Conservation (phyloP, 1,139 yeast species). For the Hemisphaericaspora lyxosophila region DNA sequence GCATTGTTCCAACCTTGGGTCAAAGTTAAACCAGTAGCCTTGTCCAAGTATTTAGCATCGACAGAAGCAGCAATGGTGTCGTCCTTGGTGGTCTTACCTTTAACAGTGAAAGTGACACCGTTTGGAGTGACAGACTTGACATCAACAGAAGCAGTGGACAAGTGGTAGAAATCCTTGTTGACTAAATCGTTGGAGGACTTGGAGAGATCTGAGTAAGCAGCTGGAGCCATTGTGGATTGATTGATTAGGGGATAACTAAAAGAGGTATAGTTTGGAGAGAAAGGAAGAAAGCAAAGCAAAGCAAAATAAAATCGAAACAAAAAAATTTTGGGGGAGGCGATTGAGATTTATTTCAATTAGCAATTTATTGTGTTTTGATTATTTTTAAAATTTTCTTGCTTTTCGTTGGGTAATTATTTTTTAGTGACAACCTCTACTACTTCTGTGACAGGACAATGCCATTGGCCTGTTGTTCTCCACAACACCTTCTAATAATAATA, state of each 20-base stretch:
- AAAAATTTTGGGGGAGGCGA: conserved; percentile 3
- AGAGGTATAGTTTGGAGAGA: not conserved
- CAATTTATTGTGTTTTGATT: too few species aligned
- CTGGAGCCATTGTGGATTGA: conserved; percentile 47
- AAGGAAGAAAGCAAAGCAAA: not conserved
- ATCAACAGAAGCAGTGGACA: conserved; percentile 82
- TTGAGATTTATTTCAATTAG: too few species aligned
- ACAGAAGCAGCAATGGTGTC: conserved; percentile 84
- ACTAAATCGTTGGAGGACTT: conserved; percentile 88
- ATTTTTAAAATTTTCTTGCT: too few species aligned
- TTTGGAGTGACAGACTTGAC: conserved; percentile 93
- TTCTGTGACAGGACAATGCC: not conserved
- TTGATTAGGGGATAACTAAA: conserved; percentile 1
- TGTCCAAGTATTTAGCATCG: conserved; percentile 92
- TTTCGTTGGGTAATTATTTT: not conserved
- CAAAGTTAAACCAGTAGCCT: conserved; percentile 86
- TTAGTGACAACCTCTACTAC: not conserved
- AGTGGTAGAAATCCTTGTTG: conserved; percentile 91
- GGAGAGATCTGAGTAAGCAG: conserved; percentile 86
- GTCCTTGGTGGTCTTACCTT: conserved; percentile 86
- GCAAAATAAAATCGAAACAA: not conserved
- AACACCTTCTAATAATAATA: too few species aligned
- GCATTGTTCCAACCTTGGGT: conserved; percentile 99
- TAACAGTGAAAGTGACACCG: conserved; percentile 92
- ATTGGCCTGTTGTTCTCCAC: too few species aligned